Evolutionary conservation across 2,329 filamentous ascomycete genomes (phyloP), one percentile per base, ranked within the genome.

Genomic region (Nakataea oryzae): DNA sequence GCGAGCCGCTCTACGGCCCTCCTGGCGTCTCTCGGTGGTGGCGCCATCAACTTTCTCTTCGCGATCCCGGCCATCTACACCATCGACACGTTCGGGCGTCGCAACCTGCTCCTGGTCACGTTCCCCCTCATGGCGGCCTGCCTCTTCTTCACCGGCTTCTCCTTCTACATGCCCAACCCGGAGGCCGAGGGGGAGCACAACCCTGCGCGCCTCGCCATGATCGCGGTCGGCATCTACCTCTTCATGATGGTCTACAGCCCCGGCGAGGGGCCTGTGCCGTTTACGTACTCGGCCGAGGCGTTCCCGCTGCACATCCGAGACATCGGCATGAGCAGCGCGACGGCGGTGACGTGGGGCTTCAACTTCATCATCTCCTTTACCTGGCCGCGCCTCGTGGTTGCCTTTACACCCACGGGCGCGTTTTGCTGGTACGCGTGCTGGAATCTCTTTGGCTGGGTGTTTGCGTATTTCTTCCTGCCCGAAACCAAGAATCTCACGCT

Each of bases 61-160:
- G 84, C 86, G n/a, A 85, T 82, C 72, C 86, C 85, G 0, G 85
- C 86, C 2, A 75, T 88, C 63, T 86, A 80, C 76, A 87, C 85
- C 2, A 88, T 88, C 61, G 86, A 88, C 67, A 87, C 84, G 0
- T 87, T 82, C 67, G 86, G 86, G 11, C 83, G 86, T 27, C 80
- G 86, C 27, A 76, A 80, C 26, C 74, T 89, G 14, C 76, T 88
- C 6, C 74, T 88, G 3, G 84, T 86, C 67, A 88, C 86, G 4
- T 88, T 88, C 69, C 86, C 86, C 0, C 80, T 86, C 65, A 87
- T 88, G 85, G 78, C 81, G 2, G 82, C 82, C 80, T 82, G 81
- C 6, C 71, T 86, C 6, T 74, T 86, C 2, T 81, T 80, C 0
- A 81, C 81, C n/a, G 83, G 81, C 11, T 77, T 84, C 59, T 80